Evolutionary conservation across 2,329 filamentous ascomycete species (phyloP).

Genomic region (Neonectria punicea): DNA sequence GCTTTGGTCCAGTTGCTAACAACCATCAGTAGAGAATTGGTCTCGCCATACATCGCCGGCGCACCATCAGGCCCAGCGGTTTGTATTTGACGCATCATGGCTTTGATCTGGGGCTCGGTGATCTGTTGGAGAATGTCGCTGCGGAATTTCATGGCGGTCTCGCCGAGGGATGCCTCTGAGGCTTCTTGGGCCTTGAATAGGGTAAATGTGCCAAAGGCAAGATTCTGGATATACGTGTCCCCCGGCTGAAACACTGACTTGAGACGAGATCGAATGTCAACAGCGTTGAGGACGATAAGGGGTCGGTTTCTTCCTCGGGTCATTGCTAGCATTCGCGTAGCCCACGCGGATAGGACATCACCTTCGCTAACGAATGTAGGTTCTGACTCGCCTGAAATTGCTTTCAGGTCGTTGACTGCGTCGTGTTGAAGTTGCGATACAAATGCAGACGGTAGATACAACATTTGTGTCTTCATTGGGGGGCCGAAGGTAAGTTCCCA

Average conservation of each 20-base stretch:
- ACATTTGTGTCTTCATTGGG: background rate
- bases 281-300: background rate
- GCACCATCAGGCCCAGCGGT: background rate
- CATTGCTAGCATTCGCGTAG: slow-evolving; percentile 10
- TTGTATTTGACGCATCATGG: background rate
- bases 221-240: slow-evolving; percentile 14
- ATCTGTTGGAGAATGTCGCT: slow-evolving; percentile 6
- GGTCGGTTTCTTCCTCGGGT: background rate
- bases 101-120: slow-evolving; percentile 11
- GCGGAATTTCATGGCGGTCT: slow-evolving; percentile 12
- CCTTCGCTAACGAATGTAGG: slow-evolving; percentile 16
- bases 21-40: slow-evolving; percentile 6
- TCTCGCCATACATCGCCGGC: slow-evolving; percentile 11
- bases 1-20: slow-evolving; percentile 24
- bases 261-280: slow-evolving; percentile 12
- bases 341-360: slow-evolving; percentile 14
- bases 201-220: slow-evolving; percentile 3
- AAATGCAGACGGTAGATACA: slow-evolving; percentile 9
- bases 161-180: background rate
- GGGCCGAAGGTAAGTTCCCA: slow-evolving; percentile 1
- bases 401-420: slow-evolving; percentile 2
- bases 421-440: slow-evolving; percentile 1
- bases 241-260: background rate
- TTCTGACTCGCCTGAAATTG: background rate
- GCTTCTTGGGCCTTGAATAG: background rate